A percentile compares a stretch with the other conserved stretches of the same genome.
Conservation (phyloP, 768 basidiomycete species). For the Lactarius akahatsu region DNA sequence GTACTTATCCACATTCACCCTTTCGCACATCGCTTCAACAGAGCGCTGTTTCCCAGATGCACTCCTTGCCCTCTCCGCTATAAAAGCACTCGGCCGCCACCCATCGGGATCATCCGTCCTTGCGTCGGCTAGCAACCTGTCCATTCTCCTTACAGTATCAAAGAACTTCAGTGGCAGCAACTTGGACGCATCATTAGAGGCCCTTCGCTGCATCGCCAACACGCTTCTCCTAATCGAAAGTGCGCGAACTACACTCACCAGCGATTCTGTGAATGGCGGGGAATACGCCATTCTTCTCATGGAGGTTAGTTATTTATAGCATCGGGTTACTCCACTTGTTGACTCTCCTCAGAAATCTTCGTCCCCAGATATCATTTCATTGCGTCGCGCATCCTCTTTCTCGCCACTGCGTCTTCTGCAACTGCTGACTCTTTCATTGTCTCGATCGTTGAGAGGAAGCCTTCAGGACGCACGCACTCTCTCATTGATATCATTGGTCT, state of each 20-base stretch:
- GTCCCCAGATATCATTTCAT: conserved; percentile 63
- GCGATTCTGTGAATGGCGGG: conserved; percentile 62
- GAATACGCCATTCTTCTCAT: conserved; percentile 54
- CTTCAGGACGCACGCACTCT: conserved; percentile 46
- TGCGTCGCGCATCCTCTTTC: conserved; percentile 72
- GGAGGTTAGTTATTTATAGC: conserved; percentile 46
- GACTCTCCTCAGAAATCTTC: conserved; percentile 53
- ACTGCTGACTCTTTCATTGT: conserved; percentile 48
- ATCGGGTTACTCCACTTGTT: neutral
- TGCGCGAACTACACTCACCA: conserved; percentile 57
- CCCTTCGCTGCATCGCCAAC: conserved; percentile 77
- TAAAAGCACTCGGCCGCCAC: conserved; percentile 75
- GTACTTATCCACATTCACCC: conserved; percentile 9
- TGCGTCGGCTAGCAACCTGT: conserved; percentile 53
- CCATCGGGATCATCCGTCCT: conserved; percentile 66
- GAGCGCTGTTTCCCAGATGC: conserved; percentile 50
- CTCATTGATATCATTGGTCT: conserved; percentile 59
- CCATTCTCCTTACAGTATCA: conserved; percentile 52
- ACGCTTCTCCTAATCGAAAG: conserved; percentile 66
- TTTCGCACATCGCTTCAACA: neutral
- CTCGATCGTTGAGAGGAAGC: conserved; percentile 65
- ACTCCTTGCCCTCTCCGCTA: conserved; percentile 59
- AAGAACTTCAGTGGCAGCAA: conserved; percentile 52
- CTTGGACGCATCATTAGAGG: conserved; percentile 61
- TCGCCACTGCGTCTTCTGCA: conserved; percentile 57